Base-by-base conservation (phyloP, 2,329 filamentous ascomycete genomes). In the Cladophialophora yegresii region DNA sequence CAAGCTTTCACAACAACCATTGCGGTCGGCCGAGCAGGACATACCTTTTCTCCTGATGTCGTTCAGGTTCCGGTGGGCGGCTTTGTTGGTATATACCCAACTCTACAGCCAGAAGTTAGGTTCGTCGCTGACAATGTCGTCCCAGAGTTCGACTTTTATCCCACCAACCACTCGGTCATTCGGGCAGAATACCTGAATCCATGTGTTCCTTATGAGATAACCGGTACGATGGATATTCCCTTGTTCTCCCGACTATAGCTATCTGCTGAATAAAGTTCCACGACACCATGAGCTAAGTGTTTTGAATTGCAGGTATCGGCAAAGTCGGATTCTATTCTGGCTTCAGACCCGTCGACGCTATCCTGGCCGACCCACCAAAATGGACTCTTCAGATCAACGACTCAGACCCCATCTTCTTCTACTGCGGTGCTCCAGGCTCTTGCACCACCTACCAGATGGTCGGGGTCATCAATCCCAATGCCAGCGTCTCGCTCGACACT, bases 371-470 rank as follows among this genome's bases (percentile, higher is more conserved):
- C 72, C 70, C 76, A 3, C 77, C 77, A n/a, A 78, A 73, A 16
- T 79, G 74, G 74, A 75, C 72, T 2, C 61, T 81, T 23, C 70
- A 69, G 2, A 78, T 90, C 63, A 89, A 89, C 69, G 79, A 87
- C 68, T 87, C 86, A 0, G 75, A 83, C 23, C 87, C 89, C 0
- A 82, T 87, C 13, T 90, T 88, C 74, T 90, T 84, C 75, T 91
- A 91, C 74, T 91, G 88, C 68, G 85, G 87, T 0, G 88, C 88
- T 0, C 82, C 85, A 0, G 82, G 80, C 0, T 90, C 88, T 1
- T 93, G 90, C 71, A 80, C 81, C 2, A 74, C 77, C 2, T 82
- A 88, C 49, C 82, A 85, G 26, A 93, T 93, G 90, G 83, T 93
- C 13, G 90, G 89, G 2, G 88, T 85, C 1, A 88, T 93, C 69